Evolutionary conservation across 2,329 filamentous ascomycete species (phyloP), one percentile per base, ranked within the genome.

Genomic region (Colletotrichum neosansevieriae): DNA sequence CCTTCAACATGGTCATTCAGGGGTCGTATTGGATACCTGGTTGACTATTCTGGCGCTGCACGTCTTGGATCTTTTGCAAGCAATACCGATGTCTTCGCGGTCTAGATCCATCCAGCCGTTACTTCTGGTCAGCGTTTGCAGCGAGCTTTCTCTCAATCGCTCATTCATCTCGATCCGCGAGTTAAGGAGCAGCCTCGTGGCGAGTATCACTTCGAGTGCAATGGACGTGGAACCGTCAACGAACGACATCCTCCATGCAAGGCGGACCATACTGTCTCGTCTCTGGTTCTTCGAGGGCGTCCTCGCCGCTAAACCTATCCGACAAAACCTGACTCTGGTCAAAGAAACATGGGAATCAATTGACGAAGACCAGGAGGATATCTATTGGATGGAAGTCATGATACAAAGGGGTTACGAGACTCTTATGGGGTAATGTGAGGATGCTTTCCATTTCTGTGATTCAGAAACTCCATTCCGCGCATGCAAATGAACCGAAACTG

Each of bases 21-120:
- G 24, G 11, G 6, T 29, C 29, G 7, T 44, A 3, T 12, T 60
- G 3, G 79, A 80, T 60, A 74, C 80, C 1, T 83, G 80, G 79
- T 72, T 84, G 34, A 82, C 79, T 38, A 77, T 78, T 11, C 77
- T 85, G 13, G 82, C 83, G 12, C 74, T 83, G 47, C 81, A 83
- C 63, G 81, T 82, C 15, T 75, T 85, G 15, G 75, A 78, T 6
- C 73, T 79, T 19, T 75, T 85, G 13, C 78, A 82, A 59, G 75
- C 75, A 2, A 75, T 85, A n/a, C 79, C 83, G 0, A 75, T 80
- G 5, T 78, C 78, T 1, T 84, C 82, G 1, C 79, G 81, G 29
- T 82, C 81, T 1, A 77, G 80, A 50, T 83, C 80, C 19, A 78
- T 82, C 4, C 81, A 84, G 66, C 82, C 81, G 2, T 74, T 84